A percentile compares a stretch with the other conserved stretches of the same genome.
Evolutionary conservation across 768 basidiomycete genomes (phyloP).

Genomic region (Kwoniella sp.): DNA sequence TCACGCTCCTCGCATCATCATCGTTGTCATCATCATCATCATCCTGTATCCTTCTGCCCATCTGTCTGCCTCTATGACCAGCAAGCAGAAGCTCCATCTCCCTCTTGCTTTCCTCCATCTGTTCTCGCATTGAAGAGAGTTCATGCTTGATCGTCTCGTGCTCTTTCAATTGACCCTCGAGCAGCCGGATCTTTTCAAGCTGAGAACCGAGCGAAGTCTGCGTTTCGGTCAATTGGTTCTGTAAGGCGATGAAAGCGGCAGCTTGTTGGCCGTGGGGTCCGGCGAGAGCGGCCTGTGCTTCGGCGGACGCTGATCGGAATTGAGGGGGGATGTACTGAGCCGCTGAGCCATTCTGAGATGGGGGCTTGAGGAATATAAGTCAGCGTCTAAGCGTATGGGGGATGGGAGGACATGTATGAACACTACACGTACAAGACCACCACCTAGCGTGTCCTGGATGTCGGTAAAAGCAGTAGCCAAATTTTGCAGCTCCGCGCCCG

Average conservation of each 20-base stretch:
- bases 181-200: slow-evolving; percentile 72
- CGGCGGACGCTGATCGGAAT: slow-evolving; percentile 42
- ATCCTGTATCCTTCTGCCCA: slow-evolving; percentile 15
- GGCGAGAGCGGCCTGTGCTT: slow-evolving; percentile 43
- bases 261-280: slow-evolving; percentile 51
- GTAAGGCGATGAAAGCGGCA: slow-evolving; percentile 66
- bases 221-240: slow-evolving; percentile 79
- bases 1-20: slow-evolving; percentile 71
- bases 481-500: slow-evolving; percentile 77
- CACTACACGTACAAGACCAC: slow-evolving; percentile 71
- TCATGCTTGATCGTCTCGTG: slow-evolving; percentile 82
- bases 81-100: slow-evolving; percentile 59
- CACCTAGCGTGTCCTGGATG: slow-evolving; percentile 88
- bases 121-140: slow-evolving; percentile 68
- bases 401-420: neutral
- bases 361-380: slow-evolving; percentile 33
- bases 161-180: slow-evolving; percentile 78
- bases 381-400: slow-evolving; percentile 1
- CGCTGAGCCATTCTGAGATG: slow-evolving; percentile 53
- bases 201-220: slow-evolving; percentile 75
- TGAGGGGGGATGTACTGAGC: slow-evolving; percentile 51
- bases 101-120: slow-evolving; percentile 63
- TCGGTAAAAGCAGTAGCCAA: slow-evolving; percentile 79
- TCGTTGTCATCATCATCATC: slow-evolving; percentile 59
- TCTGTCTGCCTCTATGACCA: slow-evolving; percentile 26